phyloP scores from a whole-genome alignment of 1,139 yeast genomes.

The Torulaspora pretoriensis region DNA sequence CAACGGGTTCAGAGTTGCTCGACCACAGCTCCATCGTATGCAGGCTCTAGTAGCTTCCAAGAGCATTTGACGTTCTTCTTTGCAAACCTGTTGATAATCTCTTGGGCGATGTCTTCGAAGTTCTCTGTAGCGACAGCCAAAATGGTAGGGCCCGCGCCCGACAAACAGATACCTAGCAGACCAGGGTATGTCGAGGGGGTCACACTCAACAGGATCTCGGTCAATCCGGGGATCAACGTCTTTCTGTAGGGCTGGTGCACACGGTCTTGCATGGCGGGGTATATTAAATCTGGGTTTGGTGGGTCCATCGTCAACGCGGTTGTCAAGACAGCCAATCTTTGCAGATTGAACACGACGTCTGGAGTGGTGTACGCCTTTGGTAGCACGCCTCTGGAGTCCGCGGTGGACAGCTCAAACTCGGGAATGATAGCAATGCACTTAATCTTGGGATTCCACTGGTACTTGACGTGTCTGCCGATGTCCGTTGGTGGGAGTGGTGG shows the following conservation, averaged over 20 bases:
- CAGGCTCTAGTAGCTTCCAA: constrained; percentile 82
- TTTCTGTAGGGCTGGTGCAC: constrained; percentile 95
- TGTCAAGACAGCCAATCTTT: constrained; percentile 67
- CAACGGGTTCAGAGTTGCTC: constrained; percentile 14
- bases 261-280: constrained; percentile 94
- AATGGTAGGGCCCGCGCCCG: constrained; percentile 98
- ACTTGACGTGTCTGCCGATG: constrained; percentile 86
- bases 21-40: constrained; percentile 75
- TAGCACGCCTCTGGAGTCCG: constrained; percentile 81
- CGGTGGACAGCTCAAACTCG: constrained; percentile 89
- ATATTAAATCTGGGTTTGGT: constrained; percentile 77
- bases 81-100: constrained; percentile 65
- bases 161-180: constrained; percentile 84
- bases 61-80: constrained; percentile 64
- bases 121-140: constrained; percentile 87
- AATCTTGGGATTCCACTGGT: constrained; percentile 75
- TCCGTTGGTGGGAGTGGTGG: constrained; percentile 82
- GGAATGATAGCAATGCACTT: constrained; percentile 91
- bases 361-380: constrained; percentile 75
- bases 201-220: constrained; percentile 72
- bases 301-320: constrained; percentile 80
- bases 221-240: constrained; percentile 83
- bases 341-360: constrained; percentile 86
- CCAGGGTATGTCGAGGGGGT: constrained; percentile 83
- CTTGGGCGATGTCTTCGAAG: constrained; percentile 77